Evolutionary conservation across 371 early-diverging fungal genomes (phyloP).

Genomic region (Zopfochytrium polystomum): DNA sequence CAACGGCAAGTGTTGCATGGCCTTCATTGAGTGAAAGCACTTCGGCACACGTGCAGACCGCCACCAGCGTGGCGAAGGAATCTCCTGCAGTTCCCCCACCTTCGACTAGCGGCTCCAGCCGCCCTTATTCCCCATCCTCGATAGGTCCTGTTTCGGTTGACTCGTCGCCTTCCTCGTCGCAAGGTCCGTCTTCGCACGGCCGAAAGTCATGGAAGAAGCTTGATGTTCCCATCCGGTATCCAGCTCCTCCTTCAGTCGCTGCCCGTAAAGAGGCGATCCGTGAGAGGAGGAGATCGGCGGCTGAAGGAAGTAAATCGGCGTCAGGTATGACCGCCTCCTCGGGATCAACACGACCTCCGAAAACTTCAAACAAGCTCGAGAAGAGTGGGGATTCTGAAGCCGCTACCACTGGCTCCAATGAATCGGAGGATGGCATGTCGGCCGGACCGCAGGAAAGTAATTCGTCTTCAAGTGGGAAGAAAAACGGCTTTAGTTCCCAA

Average conservation of each 20-base stretch:
- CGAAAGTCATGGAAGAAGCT: slow-evolving; percentile 33
- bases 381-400: background rate
- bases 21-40: slow-evolving; percentile 4
- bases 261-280: slow-evolving; percentile 7
- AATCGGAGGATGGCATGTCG: background rate
- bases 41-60: background rate
- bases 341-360: no score
- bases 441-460: background rate
- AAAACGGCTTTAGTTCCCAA: no score
- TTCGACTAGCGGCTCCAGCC: background rate
- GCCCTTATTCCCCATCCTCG: slow-evolving; percentile 1
- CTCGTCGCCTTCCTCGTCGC: background rate
- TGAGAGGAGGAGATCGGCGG: background rate
- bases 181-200: background rate
- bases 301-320: background rate
- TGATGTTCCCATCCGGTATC: slow-evolving; percentile 36
- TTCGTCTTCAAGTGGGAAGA: no score
- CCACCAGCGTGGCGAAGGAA: background rate
- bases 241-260: slow-evolving; percentile 18
- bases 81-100: slow-evolving; percentile 7
- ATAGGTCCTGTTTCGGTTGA: slow-evolving; percentile 1
- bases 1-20: background rate
- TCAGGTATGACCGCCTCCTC: no score
- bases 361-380: no score
- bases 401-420: slow-evolving; percentile 3